Conservation (phyloP, 371 early-diverging fungal genomes). For the Cladochytrium tenue region DNA sequence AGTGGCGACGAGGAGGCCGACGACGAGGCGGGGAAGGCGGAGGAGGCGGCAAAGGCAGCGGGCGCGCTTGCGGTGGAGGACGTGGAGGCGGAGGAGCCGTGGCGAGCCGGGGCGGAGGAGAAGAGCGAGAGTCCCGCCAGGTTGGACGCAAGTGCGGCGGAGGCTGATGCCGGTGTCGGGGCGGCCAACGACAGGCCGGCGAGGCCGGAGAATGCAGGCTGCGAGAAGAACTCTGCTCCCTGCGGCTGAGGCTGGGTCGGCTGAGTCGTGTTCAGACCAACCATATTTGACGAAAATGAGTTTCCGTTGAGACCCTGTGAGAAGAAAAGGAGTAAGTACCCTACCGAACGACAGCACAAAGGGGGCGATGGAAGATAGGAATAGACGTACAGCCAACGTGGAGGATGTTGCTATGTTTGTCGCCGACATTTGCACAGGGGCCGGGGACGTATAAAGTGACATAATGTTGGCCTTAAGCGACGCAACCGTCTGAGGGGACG, state of each 20-base stretch:
- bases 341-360: too few species aligned
- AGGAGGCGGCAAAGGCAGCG: background rate
- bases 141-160: background rate
- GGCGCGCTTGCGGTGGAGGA: background rate
- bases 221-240: background rate
- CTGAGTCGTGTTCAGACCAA: too few species aligned
- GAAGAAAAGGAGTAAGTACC: too few species aligned
- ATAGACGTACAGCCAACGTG: too few species aligned
- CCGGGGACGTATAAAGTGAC: slow-evolving; percentile 23
- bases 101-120: background rate
- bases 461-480: slow-evolving; percentile 24
- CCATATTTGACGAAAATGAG: too few species aligned
- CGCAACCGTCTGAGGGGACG: background rate
- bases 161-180: background rate
- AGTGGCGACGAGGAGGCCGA: background rate
- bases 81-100: slow-evolving; percentile 4
- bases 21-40: background rate
- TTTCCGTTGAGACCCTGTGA: too few species aligned
- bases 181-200: background rate
- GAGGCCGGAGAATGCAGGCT: background rate
- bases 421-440: too few species aligned
- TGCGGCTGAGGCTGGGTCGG: too few species aligned
- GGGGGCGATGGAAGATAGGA: too few species aligned
- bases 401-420: too few species aligned
- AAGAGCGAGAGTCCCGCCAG: background rate